Conservation (phyloP, 176 grass and related monocot species). For the Paspalum notatum region DNA sequence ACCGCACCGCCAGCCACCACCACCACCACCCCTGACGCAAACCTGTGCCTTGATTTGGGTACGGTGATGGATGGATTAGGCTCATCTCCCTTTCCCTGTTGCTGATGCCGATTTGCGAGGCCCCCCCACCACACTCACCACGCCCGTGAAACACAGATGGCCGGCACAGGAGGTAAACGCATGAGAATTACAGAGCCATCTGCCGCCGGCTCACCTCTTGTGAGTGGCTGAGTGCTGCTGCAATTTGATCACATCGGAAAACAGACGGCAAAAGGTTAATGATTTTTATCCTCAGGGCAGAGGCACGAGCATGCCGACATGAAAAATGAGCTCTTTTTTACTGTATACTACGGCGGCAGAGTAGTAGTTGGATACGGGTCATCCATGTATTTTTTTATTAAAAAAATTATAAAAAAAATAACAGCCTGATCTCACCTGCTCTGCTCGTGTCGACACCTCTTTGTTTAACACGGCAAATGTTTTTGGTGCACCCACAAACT, state of each 20-base stretch:
- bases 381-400: background rate
- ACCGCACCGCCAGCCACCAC: slow-evolving; percentile 39
- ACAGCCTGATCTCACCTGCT: slow-evolving; percentile 42
- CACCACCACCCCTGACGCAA: slow-evolving; percentile 18
- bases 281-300: slow-evolving; percentile 1
- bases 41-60: slow-evolving; percentile 26
- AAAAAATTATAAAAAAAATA: background rate
- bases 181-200: background rate
- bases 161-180: background rate
- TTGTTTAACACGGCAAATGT: slow-evolving; percentile 44
- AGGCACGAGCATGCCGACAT: slow-evolving; percentile 12
- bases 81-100: slow-evolving; percentile 19
- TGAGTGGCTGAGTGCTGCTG: background rate
- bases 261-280: too few species aligned
- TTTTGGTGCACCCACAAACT: slow-evolving; percentile 39
- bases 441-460: slow-evolving; percentile 18
- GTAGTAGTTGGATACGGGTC: slow-evolving; percentile 39
- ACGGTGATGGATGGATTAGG: slow-evolving; percentile 27
- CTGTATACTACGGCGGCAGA: slow-evolving; percentile 8
- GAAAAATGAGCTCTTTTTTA: slow-evolving; percentile 15
- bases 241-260: background rate
- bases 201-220: background rate
- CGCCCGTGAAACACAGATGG: slow-evolving; percentile 17
- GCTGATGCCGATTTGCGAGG: slow-evolving; percentile 21
- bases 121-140: background rate